Conservation (phyloP, 2,329 filamentous ascomycete genomes). For the Phyllosticta paracitricarpa region DNA sequence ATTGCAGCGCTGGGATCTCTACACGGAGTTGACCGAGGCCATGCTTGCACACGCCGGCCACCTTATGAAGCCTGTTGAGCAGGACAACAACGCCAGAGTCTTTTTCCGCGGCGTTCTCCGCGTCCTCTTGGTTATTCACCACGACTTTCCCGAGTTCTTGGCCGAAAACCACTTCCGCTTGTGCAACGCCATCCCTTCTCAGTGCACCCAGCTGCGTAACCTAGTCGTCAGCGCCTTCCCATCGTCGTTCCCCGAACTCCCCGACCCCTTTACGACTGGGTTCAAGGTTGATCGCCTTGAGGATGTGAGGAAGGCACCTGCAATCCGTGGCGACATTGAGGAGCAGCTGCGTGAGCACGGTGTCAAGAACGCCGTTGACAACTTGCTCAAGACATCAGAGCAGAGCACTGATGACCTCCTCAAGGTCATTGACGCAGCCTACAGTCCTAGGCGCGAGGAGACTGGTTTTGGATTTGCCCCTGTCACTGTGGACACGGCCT, state of each 20-base stretch:
- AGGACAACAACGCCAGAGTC: conserved; percentile 63
- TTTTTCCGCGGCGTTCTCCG: conserved; percentile 78
- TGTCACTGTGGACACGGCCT: conserved; percentile 56
- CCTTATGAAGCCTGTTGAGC: conserved; percentile 63
- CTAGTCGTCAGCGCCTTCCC: conserved; percentile 75
- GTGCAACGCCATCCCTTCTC: conserved; percentile 68
- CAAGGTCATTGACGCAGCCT: conserved; percentile 65
- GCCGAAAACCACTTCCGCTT: conserved; percentile 77
- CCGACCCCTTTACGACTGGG: conserved; percentile 61
- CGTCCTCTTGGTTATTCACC: conserved; percentile 74
- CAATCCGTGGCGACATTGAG: conserved; percentile 53
- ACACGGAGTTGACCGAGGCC: conserved; percentile 62
- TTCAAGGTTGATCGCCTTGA: conserved; percentile 69
- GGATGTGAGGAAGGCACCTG: conserved; percentile 59
- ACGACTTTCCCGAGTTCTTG: conserved; percentile 91
- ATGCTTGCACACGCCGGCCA: conserved; percentile 67
- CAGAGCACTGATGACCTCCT: conserved; percentile 64
- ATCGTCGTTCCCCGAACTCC: conserved; percentile 57
- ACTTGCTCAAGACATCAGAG: conserved; percentile 41
- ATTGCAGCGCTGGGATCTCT: conserved; percentile 60
- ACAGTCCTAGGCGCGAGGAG: conserved; percentile 46
- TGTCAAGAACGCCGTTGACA: conserved; percentile 46
- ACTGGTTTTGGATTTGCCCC: conserved; percentile 58
- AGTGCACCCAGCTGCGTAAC: conserved; percentile 82
- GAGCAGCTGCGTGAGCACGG: conserved; percentile 39